Percentiles rank a stretch among this genome's conserved stretches.
phyloP scores from a whole-genome alignment of 768 basidiomycete species.

The Rhizopogon roseolus region DNA sequence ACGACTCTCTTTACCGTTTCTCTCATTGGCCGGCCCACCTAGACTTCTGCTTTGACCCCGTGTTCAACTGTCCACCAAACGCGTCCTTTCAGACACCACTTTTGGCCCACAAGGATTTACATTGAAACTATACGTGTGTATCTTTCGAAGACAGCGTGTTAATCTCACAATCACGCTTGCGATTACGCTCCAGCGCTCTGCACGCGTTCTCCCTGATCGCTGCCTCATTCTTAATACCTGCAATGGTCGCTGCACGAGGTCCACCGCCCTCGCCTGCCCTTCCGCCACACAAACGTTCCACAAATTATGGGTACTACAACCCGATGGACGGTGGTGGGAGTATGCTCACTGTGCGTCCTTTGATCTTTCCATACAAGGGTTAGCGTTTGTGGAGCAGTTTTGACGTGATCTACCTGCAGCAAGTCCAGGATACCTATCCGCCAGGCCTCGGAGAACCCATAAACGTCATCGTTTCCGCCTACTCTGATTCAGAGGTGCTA shows the following conservation, averaged over 20 bases:
- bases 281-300: conserved; percentile 15
- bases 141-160: not conserved
- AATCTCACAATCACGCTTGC: not conserved
- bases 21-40: not conserved
- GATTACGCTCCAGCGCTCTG: not conserved
- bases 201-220: conserved; percentile 5
- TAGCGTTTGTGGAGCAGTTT: not conserved
- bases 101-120: not conserved
- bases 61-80: not conserved
- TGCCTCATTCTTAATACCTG: conserved; percentile 5
- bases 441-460: conserved; percentile 81
- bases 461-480: conserved; percentile 74
- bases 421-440: conserved; percentile 56
- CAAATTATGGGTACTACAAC: conserved; percentile 50
- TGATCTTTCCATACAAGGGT: not conserved
- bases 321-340: conserved; percentile 55
- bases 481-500: conserved; percentile 69
- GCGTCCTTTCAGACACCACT: not conserved
- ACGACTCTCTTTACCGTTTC: not conserved
- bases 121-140: not conserved
- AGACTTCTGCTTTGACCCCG: not conserved
- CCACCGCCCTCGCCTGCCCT: not conserved
- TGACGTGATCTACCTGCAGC: conserved; percentile 26
- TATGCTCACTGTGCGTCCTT: conserved; percentile 62
- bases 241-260: conserved; percentile 8